Percentiles rank a stretch among this genome's conserved stretches.
Evolutionary conservation across 2,329 filamentous ascomycete species (phyloP).

Genomic region (Alternaria novae-zelandiae): DNA sequence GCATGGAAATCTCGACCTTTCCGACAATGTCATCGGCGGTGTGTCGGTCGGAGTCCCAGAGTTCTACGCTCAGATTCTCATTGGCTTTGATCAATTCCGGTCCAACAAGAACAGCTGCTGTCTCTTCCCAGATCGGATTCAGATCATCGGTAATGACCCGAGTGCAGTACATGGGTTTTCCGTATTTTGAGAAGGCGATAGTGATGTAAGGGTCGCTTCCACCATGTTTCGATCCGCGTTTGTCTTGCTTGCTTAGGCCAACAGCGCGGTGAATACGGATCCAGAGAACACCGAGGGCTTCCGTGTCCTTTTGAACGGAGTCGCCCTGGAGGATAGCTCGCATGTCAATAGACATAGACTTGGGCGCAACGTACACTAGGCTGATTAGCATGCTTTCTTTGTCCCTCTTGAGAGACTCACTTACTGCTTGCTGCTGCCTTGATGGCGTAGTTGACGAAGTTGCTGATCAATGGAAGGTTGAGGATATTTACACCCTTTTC

Average conservation of each 20-base stretch:
- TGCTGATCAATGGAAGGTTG: slow-evolving; percentile 90
- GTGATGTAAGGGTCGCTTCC: slow-evolving; percentile 97
- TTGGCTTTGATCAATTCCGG: slow-evolving; percentile 90
- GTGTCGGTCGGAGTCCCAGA: slow-evolving; percentile 94
- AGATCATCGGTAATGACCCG: slow-evolving; percentile 93
- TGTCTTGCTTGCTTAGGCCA: slow-evolving; percentile 90
- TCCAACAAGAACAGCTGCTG: slow-evolving; percentile 82
- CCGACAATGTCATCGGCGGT: slow-evolving; percentile 95
- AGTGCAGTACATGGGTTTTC: slow-evolving; percentile 97
- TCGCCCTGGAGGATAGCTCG: slow-evolving; percentile 90
- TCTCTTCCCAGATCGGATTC: slow-evolving; percentile 92
- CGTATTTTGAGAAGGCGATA: slow-evolving; percentile 92
- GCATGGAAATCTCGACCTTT: slow-evolving; percentile 91
- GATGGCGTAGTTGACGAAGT: slow-evolving; percentile 97
- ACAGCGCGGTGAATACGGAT: slow-evolving; percentile 87
- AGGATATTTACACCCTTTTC: slow-evolving; percentile 88
- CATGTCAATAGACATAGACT: slow-evolving; percentile 90
- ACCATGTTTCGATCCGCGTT: slow-evolving; percentile 79
- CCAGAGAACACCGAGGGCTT: slow-evolving; percentile 88
- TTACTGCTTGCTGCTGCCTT: slow-evolving; percentile 73
- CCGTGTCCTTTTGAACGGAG: slow-evolving; percentile 86
- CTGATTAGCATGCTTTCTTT: slow-evolving; percentile 37
- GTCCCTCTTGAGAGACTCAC: background rate
- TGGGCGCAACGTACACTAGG: slow-evolving; percentile 85
- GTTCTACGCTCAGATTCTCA: slow-evolving; percentile 89